Conservation (phyloP, 2,329 filamentous ascomycete genomes). For the Venturia asperata region DNA sequence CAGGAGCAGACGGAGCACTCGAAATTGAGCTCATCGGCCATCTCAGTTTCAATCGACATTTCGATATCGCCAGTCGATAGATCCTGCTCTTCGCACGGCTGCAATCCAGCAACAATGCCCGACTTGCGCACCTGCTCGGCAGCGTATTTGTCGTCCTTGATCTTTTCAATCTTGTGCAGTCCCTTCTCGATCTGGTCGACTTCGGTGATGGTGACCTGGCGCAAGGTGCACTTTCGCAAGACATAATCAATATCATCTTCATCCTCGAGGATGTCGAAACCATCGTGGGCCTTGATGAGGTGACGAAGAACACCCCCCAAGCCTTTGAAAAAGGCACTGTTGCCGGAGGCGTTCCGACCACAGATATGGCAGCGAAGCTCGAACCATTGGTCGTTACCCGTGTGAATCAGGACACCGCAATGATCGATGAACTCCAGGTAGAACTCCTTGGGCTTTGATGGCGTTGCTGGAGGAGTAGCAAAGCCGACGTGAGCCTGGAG, state of each 20-base stretch:
- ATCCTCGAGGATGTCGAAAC: not conserved
- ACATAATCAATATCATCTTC: conserved; percentile 1
- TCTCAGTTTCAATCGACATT: not conserved
- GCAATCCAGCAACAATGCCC: not conserved
- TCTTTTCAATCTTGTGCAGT: not conserved
- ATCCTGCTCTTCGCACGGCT: not conserved
- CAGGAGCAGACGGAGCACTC: not conserved
- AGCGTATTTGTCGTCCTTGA: not conserved
- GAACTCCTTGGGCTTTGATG: not conserved
- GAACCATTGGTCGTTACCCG: not conserved
- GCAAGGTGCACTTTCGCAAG: not conserved
- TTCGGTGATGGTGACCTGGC: not conserved
- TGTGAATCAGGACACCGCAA: not conserved
- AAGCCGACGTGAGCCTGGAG: not conserved
- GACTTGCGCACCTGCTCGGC: not conserved
- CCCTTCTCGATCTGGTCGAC: not conserved
- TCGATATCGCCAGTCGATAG: not conserved
- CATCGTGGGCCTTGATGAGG: not conserved
- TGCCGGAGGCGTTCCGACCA: not conserved
- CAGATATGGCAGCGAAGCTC: not conserved
- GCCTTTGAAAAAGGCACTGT: not conserved
- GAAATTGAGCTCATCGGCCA: not conserved
- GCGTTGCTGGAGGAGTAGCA: not conserved
- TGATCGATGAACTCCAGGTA: not conserved
- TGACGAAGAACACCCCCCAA: not conserved